Evolutionary conservation across 2,329 filamentous ascomycete species (phyloP), one percentile per base, ranked within the genome.

Genomic region (Epichloe brachyelytri): DNA sequence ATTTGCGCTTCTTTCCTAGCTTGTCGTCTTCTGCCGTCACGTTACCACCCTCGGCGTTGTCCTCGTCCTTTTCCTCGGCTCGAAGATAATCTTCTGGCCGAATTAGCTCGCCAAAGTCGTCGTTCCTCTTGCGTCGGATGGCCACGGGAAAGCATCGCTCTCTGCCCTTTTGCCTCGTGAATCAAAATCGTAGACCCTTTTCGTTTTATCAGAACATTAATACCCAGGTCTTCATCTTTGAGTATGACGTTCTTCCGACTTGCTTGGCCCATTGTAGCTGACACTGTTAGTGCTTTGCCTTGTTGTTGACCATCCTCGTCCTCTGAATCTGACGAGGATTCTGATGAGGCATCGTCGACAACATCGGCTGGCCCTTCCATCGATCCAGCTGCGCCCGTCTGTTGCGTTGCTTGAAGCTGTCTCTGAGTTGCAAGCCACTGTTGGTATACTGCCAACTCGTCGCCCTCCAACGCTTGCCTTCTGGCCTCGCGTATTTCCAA

Each of bases 31-130:
- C 68, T 51, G 79, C 55, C 15, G 62, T 58, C 15, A 65, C 37
- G 30, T 61, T 59, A 7, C 56, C 50, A 17, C 57, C 59, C 46
- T 83, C 81, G 48, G 83, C 79, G 12, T 79, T 80, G 40, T 87
- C 84, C 17, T 81, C 78, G 52, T 95, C 88, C 52, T 88, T 83
- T 67, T 97, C 93, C 63, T 98, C 93, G 0, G 90, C 91, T 52
- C 90, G 80, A 1, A 96, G 76, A 63, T 91, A 98, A 56, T 98
- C 93, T 65, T 97, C 93, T 0, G 91, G 87, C 50, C 89, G 82
- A 58, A 98, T 96, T 15, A 94, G 71, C 57, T 98, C 93, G 53
- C 93, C 93, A 67, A 93, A 98, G 56, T 96, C 91, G 62, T 97
- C 93, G 33, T 78, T 80, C 48, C 88, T 82, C 63, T 82, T 86